A percentile compares a stretch with the other conserved stretches of the same genome.
Conservation (phyloP, 345 rosid species). For the Brassica rapa region DNA sequence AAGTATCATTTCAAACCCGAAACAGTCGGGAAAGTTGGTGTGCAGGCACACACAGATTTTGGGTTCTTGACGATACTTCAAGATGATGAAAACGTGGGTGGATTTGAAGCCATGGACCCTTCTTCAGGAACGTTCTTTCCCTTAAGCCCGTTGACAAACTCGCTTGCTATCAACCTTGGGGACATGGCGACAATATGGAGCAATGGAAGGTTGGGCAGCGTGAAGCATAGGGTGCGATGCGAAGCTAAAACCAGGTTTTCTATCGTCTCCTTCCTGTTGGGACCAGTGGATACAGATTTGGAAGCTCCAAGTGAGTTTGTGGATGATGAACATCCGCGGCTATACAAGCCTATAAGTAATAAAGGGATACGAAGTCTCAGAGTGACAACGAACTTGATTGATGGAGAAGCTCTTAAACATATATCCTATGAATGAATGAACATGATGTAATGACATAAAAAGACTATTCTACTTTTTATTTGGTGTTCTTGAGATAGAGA, state of each 20-base stretch:
- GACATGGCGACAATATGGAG: conserved; percentile 51
- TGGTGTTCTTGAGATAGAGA: background rate
- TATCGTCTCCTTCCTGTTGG: conserved; percentile 54
- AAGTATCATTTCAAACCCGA: background rate
- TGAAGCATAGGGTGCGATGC: conserved; percentile 53
- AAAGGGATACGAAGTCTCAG: background rate
- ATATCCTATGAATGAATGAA: background rate
- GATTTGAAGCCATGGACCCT: background rate
- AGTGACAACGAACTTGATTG: background rate
- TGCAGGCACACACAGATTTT: background rate
- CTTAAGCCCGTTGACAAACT: background rate
- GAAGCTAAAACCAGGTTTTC: conserved; percentile 51
- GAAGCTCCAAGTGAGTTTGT: conserved; percentile 28
- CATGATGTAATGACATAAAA: background rate
- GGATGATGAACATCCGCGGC: conserved; percentile 21
- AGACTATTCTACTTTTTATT: background rate
- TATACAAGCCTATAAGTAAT: background rate
- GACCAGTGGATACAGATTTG: background rate
- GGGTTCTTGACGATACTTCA: conserved; percentile 3
- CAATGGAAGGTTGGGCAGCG: conserved; percentile 51
- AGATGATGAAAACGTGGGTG: background rate
- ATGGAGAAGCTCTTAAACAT: background rate
- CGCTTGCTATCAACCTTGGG: background rate
- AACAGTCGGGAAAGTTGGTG: background rate
- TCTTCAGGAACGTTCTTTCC: background rate